Evolutionary conservation across 192 early-diverging fungal genomes (phyloP).

Genomic region (Irineochytrium annulatum): DNA sequence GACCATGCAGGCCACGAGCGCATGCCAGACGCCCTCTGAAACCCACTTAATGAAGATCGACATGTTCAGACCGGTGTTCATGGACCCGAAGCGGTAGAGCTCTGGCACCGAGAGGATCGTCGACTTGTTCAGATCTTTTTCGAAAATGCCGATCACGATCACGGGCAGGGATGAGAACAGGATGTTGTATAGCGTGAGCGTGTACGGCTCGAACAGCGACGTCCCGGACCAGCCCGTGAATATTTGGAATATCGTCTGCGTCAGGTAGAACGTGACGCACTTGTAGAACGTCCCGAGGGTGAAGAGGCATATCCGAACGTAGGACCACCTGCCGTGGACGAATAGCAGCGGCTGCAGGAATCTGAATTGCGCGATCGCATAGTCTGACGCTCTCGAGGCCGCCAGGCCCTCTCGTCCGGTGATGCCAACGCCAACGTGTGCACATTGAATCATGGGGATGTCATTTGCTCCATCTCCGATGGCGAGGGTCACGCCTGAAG

Average conservation of each 20-base stretch:
- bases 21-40: slow-evolving; percentile 49
- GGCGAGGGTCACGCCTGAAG: slow-evolving; percentile 64
- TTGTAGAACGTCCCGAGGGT: slow-evolving; percentile 84
- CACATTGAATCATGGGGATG: slow-evolving; percentile 89
- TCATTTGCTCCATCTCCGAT: slow-evolving; percentile 93
- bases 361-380: slow-evolving; percentile 82
- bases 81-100: slow-evolving; percentile 63
- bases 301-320: slow-evolving; percentile 49
- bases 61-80: slow-evolving; percentile 52
- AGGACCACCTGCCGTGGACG: slow-evolving; percentile 87
- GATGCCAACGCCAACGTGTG: slow-evolving; percentile 88
- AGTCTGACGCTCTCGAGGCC: slow-evolving; percentile 79
- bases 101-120: slow-evolving; percentile 67
- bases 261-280: slow-evolving; percentile 71
- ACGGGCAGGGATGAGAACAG: slow-evolving; percentile 78
- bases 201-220: slow-evolving; percentile 63
- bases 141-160: slow-evolving; percentile 68
- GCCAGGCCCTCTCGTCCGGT: slow-evolving; percentile 82
- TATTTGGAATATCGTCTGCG: slow-evolving; percentile 73
- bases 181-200: slow-evolving; percentile 77
- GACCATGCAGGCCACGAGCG: slow-evolving; percentile 21
- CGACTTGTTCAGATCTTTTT: slow-evolving; percentile 68
- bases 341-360: slow-evolving; percentile 76
- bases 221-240: slow-evolving; percentile 76
- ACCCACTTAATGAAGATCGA: slow-evolving; percentile 52